Conservation (phyloP, 106 monocot species). For the Phalaenopsis equestris region DNA sequence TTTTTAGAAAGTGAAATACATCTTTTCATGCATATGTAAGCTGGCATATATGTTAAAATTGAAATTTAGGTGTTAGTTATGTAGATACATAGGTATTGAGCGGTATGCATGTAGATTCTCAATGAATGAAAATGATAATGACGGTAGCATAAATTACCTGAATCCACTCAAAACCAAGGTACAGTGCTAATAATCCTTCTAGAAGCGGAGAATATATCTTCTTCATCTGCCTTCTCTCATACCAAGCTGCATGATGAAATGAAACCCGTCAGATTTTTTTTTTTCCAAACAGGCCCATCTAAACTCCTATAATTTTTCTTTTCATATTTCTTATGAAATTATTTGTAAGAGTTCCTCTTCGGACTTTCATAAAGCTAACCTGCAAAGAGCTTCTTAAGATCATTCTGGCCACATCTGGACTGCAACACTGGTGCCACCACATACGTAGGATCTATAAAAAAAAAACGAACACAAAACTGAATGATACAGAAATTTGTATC, state of each 20-base stretch:
- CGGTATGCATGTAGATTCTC: too few relatives aligned
- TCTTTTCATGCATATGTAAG: too few relatives aligned
- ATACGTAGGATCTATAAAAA: conserved; percentile 77
- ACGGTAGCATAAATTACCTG: conserved; percentile 30
- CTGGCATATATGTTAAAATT: too few relatives aligned
- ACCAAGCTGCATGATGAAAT: conserved; percentile 65
- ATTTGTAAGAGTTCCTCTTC: too few relatives aligned
- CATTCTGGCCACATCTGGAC: conserved; percentile 49
- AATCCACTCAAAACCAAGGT: conserved; percentile 97
- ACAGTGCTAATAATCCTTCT: conserved; percentile 84
- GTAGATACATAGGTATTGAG: too few relatives aligned
- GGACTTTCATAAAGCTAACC: conserved; percentile 25
- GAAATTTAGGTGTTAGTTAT: too few relatives aligned
- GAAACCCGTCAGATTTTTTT: not conserved
- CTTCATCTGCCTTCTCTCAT: conserved; percentile 85
- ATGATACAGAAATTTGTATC: not conserved
- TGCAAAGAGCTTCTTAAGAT: conserved; percentile 90
- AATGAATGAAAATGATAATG: too few relatives aligned
- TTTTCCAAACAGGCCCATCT: not conserved
- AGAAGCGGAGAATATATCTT: conserved; percentile 93
- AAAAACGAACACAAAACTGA: not conserved
- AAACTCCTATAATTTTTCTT: too few relatives aligned
- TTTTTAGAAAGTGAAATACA: too few relatives aligned
- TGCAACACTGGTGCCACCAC: conserved; percentile 72
- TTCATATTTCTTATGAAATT: too few relatives aligned